Evolutionary conservation across 2,329 filamentous ascomycete genomes (phyloP), one percentile per base, ranked within the genome.

Genomic region (Verticillium albo-atrum): DNA sequence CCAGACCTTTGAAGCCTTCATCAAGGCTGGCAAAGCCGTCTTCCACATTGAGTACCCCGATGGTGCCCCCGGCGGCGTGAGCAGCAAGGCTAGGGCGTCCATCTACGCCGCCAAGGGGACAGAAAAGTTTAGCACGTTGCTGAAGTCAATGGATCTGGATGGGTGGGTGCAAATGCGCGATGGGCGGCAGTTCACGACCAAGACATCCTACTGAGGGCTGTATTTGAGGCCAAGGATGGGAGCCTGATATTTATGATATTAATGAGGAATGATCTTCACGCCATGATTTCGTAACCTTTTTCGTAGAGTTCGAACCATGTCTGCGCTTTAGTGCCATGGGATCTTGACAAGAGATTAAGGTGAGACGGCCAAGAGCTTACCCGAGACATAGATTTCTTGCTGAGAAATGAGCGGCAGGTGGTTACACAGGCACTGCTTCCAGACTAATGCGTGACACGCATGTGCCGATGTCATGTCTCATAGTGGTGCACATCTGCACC

Each of bases 31-130:
- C 28, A 90, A 90, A 70, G 87, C 88, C 2, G 88, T 91, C 28
- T 90, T 90, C 69, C 84, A 90, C 68, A 89, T 91, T 63, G 89
- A 91, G 73, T 91, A 91, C 67, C 86, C 86, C 3, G 75, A 81
- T 50, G 79, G 77, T 7, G 80, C 79, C 7, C 70, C 70, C 6
- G 59, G 65, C 3, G 15, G 12, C 4, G 73, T 82, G 20, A 67
- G 70, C 4, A 55, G 65, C 3, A 61, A 63, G 25, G 63, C 73
- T 61, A 69, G 76, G 63, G 61, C 71, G 5, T 66, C 69, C 4
- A 77, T 79, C 26, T 89, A 84, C 68, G 78, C 77, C 4, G 63
- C 69, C 3, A 37, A 37, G 32, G 79, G 75, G 2, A 76, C 78
- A 0, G 68, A 74, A 1, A 74, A 75, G 0, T 89, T 89, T 66